Percentiles rank a stretch among this genome's conserved stretches.
Evolutionary conservation across 2,329 filamentous ascomycete genomes (phyloP).

Genomic region (Coniochaeta sp.): DNA sequence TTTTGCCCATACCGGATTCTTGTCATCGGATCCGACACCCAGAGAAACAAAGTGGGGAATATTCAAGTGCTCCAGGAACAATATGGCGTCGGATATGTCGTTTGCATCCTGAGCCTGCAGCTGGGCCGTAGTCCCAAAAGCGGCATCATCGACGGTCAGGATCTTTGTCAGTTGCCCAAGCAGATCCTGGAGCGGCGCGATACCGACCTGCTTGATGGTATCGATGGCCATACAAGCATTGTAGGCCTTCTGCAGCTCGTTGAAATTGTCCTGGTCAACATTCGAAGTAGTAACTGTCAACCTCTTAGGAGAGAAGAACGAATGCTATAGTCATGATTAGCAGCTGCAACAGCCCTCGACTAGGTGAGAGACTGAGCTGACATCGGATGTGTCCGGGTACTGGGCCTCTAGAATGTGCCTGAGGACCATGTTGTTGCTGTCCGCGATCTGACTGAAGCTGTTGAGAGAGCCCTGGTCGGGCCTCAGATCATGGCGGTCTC

Average conservation of each 20-base stretch:
- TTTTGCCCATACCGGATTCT: constrained; percentile 23
- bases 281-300: constrained; percentile 15
- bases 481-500: constrained; percentile 55
- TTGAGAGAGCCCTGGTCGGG: constrained; percentile 55
- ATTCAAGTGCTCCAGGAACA: constrained; percentile 37
- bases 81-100: constrained; percentile 35
- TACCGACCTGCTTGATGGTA: constrained; percentile 45
- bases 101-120: constrained; percentile 4
- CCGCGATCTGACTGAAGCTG: constrained; percentile 53
- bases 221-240: constrained; percentile 59
- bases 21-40: constrained; percentile 33
- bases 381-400: constrained; percentile 30
- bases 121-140: constrained; percentile 16
- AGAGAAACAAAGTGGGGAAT: constrained; percentile 30
- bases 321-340: constrained; percentile 21
- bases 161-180: constrained; percentile 42
- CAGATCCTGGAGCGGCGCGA: constrained; percentile 47
- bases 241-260: constrained; percentile 58
- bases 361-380: background rate
- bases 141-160: constrained; percentile 24
- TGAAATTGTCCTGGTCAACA: constrained; percentile 55
- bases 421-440: constrained; percentile 50
- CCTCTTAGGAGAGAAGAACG: constrained; percentile 37
- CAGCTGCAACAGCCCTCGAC: background rate
- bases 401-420: constrained; percentile 56